Conservation (phyloP, 495 filamentous ascomycete genomes). For the Xylaria grammica region DNA sequence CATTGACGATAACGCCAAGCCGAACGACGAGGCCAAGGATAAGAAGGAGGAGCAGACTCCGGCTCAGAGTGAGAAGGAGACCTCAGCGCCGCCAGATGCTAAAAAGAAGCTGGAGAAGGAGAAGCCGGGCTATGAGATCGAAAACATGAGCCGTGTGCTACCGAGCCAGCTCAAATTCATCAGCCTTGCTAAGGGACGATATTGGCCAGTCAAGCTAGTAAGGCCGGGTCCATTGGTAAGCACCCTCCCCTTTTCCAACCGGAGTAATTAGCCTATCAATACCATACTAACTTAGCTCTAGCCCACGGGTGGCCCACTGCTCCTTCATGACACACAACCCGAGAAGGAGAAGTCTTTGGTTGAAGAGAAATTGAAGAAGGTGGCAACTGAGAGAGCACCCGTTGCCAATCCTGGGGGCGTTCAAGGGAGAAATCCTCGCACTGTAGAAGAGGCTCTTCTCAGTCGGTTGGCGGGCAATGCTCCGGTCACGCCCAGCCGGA, state of each 20-base stretch:
- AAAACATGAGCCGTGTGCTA: slow-evolving; percentile 95
- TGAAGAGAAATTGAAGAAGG: slow-evolving; percentile 85
- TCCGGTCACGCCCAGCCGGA: slow-evolving; percentile 32
- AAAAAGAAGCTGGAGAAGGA: slow-evolving; percentile 95
- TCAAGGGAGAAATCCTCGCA: slow-evolving; percentile 31
- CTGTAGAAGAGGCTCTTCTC: slow-evolving; percentile 35
- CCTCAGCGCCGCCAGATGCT: slow-evolving; percentile 51
- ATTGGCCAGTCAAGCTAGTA: slow-evolving; percentile 96
- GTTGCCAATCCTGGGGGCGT: slow-evolving; percentile 43
- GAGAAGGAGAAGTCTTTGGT: slow-evolving; percentile 77
- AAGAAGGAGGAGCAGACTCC: slow-evolving; percentile 57
- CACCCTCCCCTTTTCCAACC: neutral
- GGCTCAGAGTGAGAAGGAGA: slow-evolving; percentile 61
- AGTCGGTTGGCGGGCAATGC: slow-evolving; percentile 32
- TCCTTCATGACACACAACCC: slow-evolving; percentile 85
- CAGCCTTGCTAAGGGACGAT: slow-evolving; percentile 83
- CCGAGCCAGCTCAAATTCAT: slow-evolving; percentile 95
- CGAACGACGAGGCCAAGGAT: slow-evolving; percentile 65
- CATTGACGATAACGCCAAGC: slow-evolving; percentile 70
- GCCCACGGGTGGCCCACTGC: slow-evolving; percentile 92
- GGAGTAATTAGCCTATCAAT: slow-evolving; percentile 12
- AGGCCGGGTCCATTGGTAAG: slow-evolving; percentile 37
- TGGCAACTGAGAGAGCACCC: slow-evolving; percentile 67
- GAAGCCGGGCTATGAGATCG: slow-evolving; percentile 92
- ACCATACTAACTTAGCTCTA: slow-evolving; percentile 55